A percentile compares a stretch with the other conserved stretches of the same genome.
Conservation (phyloP, 495 filamentous ascomycete genomes). For the Talaromyces adpressus region DNA sequence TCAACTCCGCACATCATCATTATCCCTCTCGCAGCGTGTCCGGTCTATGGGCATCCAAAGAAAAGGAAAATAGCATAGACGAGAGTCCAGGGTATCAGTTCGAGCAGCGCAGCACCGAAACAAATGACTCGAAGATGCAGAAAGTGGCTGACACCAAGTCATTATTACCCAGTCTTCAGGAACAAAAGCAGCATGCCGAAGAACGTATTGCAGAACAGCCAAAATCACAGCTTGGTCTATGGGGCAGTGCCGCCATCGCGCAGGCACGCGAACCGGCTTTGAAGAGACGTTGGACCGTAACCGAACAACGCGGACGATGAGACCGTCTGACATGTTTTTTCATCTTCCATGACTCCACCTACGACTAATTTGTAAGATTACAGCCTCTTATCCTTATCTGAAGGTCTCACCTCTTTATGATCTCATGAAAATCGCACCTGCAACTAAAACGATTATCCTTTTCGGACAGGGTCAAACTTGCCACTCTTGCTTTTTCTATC, state of each 20-base stretch:
- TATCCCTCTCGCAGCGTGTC: not conserved
- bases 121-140: conserved; percentile 8
- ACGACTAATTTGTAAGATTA: not conserved
- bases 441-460: not conserved
- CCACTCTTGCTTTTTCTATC: not conserved
- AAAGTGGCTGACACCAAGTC: not conserved
- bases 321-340: not conserved
- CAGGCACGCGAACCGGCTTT: conserved; percentile 24
- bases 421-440: not conserved
- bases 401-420: not conserved
- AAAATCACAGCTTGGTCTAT: conserved; percentile 34
- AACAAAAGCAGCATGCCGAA: not conserved
- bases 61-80: conserved; percentile 2
- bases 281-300: conserved; percentile 39
- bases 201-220: conserved; percentile 19
- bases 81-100: not conserved
- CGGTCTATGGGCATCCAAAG: conserved; percentile 7
- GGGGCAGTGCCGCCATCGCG: conserved; percentile 31
- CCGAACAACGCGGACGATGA: conserved; percentile 21
- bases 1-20: not conserved
- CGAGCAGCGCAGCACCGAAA: conserved; percentile 10
- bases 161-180: not conserved
- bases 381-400: not conserved
- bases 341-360: not conserved
- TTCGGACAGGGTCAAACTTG: not conserved